These are phyloP conservation scores for Alternaria brassicicola DNA, from an alignment of 2,329 filamentous ascomycete genomes.

Conservation along the genomic window DNA sequence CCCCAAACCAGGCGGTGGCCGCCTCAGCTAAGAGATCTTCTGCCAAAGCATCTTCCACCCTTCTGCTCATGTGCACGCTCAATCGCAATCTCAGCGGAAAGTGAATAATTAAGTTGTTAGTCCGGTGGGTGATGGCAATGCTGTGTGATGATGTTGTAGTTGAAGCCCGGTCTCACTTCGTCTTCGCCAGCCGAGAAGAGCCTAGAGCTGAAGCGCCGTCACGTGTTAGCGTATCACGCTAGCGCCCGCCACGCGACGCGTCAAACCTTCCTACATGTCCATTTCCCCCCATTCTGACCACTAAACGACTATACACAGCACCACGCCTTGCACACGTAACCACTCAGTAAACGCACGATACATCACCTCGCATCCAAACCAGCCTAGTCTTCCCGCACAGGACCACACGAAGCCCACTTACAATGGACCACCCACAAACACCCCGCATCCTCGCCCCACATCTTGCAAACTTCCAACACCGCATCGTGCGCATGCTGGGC, in stretches of 20 bases:
- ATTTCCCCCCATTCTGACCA: not conserved
- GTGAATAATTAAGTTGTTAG: too few relatives aligned
- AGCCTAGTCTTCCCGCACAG: not conserved
- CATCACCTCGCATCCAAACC: not conserved
- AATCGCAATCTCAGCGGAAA: too few relatives aligned
- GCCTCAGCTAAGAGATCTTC: too few relatives aligned
- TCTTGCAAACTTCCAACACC: conserved; percentile 73
- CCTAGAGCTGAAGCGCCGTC: not conserved
- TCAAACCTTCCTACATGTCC: conserved; percentile 5
- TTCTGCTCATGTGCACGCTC: too few relatives aligned
- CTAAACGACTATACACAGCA: not conserved
- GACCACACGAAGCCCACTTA: not conserved
- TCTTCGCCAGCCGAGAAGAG: not conserved
- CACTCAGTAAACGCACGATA: not conserved
- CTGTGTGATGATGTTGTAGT: too few relatives aligned
- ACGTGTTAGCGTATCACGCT: conserved; percentile 17
- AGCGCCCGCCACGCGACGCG: conserved; percentile 12
- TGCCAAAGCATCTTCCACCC: too few relatives aligned
- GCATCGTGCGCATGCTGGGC: conserved; percentile 83
- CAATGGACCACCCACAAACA: conserved; percentile 55
- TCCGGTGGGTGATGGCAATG: too few relatives aligned
- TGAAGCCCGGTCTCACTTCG: not conserved
- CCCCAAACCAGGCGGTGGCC: too few relatives aligned
- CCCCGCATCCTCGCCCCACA: conserved; percentile 83
- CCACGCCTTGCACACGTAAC: not conserved